Conservation (phyloP, 345 rosid genomes). For the Hypericum androsaemum region DNA sequence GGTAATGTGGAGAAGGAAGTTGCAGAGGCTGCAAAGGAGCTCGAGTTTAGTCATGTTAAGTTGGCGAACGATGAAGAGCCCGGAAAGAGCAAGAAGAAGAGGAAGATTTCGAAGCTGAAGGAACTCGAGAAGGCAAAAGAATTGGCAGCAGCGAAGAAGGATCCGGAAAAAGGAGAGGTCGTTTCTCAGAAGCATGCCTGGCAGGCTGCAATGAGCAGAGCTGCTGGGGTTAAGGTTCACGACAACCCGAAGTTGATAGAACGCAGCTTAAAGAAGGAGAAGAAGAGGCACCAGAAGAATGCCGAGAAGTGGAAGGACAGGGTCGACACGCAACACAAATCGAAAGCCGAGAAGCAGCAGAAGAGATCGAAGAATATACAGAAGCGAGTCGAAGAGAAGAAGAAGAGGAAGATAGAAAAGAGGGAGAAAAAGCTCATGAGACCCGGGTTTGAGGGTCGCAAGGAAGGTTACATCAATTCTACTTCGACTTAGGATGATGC, state of each 20-base stretch:
- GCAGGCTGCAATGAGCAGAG: constrained; percentile 68
- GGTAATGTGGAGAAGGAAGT: constrained; percentile 47
- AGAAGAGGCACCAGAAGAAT: constrained; percentile 63
- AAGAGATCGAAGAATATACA: constrained; percentile 66
- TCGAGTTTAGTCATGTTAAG: constrained; percentile 60
- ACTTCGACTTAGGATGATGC: constrained; percentile 1
- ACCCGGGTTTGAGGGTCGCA: constrained; percentile 90
- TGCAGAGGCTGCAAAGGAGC: constrained; percentile 67
- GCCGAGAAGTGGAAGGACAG: constrained; percentile 84
- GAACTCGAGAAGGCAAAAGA: constrained; percentile 65
- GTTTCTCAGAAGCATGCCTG: constrained; percentile 56
- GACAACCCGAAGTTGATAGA: constrained; percentile 75
- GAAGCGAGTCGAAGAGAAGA: constrained; percentile 58
- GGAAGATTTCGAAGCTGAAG: constrained; percentile 45
- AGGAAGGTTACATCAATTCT: constrained; percentile 26
- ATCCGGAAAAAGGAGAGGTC: constrained; percentile 62
- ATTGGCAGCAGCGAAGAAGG: constrained; percentile 58
- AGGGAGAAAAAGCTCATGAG: constrained; percentile 83
- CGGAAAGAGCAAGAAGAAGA: constrained; percentile 41
- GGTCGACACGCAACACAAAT: constrained; percentile 44
- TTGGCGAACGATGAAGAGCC: constrained; percentile 47
- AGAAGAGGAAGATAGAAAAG: constrained; percentile 59
- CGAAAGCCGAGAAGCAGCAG: constrained; percentile 62
- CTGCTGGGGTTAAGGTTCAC: constrained; percentile 72
- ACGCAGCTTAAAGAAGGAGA: constrained; percentile 62